Evolutionary conservation across 2,329 filamentous ascomycete species (phyloP), one percentile per base, ranked within the genome.

Genomic region (Cordyceps tenuipes): DNA sequence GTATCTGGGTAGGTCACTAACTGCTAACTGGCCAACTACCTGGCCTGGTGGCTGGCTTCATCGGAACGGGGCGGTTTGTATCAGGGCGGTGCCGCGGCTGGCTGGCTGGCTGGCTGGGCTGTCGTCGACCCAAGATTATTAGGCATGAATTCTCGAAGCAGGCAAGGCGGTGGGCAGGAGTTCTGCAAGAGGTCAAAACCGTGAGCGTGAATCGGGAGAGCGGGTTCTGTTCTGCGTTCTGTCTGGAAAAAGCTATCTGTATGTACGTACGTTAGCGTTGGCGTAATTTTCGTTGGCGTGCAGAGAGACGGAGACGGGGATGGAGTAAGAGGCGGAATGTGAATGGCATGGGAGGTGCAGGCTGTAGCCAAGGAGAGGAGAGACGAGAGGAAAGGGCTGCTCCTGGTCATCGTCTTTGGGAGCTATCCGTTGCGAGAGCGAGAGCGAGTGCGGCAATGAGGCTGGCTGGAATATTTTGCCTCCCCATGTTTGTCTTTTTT

Each of bases 91-190:
- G 46, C 50, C 23, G 44, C 34, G 44, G 58, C 58, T 36, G 44
- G 58, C 58, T 29, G 44, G 58, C 58, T 36, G 44, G 58, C 58
- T 29, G 44, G 58, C 58, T 56, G 58, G 58, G 58, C 57, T 54
- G 49, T 54, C 41, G 57, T 54, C 58, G 58, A 41, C 58, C 58
- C 58, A 60, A 60, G 48, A 50, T 57, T 60, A 50, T 57, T 60
- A 50, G 58, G 52, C 52, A 60, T 46, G 23, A 46, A 23, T 23
- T 4, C 23, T 23, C 23, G 4, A 57, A 61, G 21, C 17, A 57
- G 51, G 47, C 59, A 29, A 55, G 59, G 59, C 59, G 59, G 59
- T 61, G 59, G 59, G 26, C 59, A 60, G 46, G 1, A 46, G 15
- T 34, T 36, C 39, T 59, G 13, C 15, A 47, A 53, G 51, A 55